Base-by-base conservation (phyloP, 768 basidiomycete genomes). In the Termitomyces sp. region DNA sequence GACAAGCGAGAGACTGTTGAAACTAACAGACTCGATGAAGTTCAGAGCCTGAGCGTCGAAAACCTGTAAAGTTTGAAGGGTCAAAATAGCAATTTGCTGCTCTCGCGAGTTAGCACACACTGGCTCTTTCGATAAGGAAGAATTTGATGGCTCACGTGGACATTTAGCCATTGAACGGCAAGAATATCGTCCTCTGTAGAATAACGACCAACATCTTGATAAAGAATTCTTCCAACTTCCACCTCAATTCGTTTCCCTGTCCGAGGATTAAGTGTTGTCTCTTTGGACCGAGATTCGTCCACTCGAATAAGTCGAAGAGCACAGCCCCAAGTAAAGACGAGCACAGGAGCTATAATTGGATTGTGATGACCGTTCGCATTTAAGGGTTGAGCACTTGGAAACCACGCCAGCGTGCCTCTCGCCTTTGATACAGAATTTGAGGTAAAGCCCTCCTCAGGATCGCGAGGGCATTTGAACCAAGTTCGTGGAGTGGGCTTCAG, bases 401-500 rank as follows among this genome's bases (percentile, higher is more conserved):
- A 93, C 94, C 94, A 96, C 0, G 89, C 87, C 54, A 96, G 67
- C 12, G 84, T 75, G 0, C 92, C 94, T 60, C 80, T 83, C 73
- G 82, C 78, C 67, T 77, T 78, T 18, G 79, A 84, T 56, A 68
- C 76, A 16, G 77, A 74, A 64, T 75, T 78, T 60, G 73, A 71
- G n/a, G 69, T 66, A 3, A 74, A 75, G 9, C 78, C 78, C 58
- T 83, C 83, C 28, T 80, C 77, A 9, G 76, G 68, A 13, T 80
- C 78, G 11, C 91, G 86, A 61, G 86, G 77, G 57, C 79, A 83
- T 69, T 92, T 88, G 69, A 91, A 90, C 94, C 95, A 98, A 0
- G 96, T 99, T 69, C 91, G 87, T 8, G 97, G 92, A 0, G 86
- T 83, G 3, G 97, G 97, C 67, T 93, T 95, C 63, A 99, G 72